Base-by-base conservation (phyloP, 805 yeast genomes). In the Kluyveromyces aestuarii region DNA sequence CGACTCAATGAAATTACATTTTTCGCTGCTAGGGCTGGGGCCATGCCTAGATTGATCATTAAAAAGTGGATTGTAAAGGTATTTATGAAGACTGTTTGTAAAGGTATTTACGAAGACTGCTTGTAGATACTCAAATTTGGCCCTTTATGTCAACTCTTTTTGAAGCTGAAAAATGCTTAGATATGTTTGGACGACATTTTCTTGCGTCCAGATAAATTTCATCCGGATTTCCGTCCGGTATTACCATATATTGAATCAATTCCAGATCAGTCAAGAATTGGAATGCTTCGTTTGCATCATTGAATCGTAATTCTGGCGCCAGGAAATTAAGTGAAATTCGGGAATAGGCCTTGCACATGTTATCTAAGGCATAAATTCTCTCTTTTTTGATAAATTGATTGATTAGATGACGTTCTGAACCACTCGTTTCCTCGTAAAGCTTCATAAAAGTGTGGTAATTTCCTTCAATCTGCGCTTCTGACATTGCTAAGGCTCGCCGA, bases 81-180 rank as follows among this genome's bases (percentile, higher is more conserved):
- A 17, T 5, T 38, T n/a, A 38, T 4, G 25, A 38, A 38, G 11
- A 6, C 8, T 38, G n/a, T 13, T 11, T 7, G 35, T 30, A 10
- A 30, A 17, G n/a, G 40, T 19, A 17, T 5, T 38, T n/a, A 38
- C 2, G 25, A 38, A 38, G 11, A 6, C 8, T 38, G n/a, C 8
- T 11, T 7, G 35, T 30, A 10, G 7, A 8, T 27, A 40, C 33
- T 41, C 64, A 82, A 8, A 81, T 73, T 66, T 90, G 97, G 1
- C 98, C 98, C 70, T 90, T 90, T 52, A 91, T 89, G 61, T 90
- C 97, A 13, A 90, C 81, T 59, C 74, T 82, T 51, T 70, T 77
- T 55, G 74, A 69, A 44, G 55, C 65, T 52, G 63, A 65, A 54
- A 65, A 71, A 44, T 59, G 55, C 65, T 52, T 63, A 65, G 55